Percentiles rank a stretch among this genome's conserved stretches.
Evolutionary conservation across 257 asterid species (phyloP).

Genomic region (Coffea eugenioides): DNA sequence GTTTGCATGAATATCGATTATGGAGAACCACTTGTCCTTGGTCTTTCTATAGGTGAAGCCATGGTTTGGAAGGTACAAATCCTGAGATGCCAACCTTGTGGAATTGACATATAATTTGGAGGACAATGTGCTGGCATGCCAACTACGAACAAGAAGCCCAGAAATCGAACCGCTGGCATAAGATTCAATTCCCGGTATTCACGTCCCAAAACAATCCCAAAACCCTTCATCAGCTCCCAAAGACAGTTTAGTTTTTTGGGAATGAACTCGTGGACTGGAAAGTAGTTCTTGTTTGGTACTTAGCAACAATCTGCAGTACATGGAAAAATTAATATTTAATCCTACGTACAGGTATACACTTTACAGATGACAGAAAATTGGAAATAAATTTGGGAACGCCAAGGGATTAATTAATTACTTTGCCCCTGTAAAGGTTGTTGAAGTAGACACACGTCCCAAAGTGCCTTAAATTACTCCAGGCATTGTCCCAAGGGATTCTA

Average conservation of each 20-base stretch:
- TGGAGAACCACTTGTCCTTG: not conserved
- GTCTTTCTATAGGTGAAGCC: not conserved
- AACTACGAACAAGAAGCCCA: constrained; percentile 35
- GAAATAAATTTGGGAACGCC: no score
- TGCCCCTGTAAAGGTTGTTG: constrained; percentile 17
- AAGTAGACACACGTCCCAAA: constrained; percentile 53
- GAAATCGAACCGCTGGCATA: constrained; percentile 28
- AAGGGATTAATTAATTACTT: constrained; percentile 17
- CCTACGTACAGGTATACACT: no score
- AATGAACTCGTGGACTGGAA: constrained; percentile 19
- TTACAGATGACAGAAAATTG: no score
- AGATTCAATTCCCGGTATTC: constrained; percentile 51
- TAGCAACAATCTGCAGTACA: constrained; percentile 33
- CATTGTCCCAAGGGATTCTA: constrained; percentile 46
- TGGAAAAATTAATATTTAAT: no score
- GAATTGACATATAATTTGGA: constrained; percentile 64
- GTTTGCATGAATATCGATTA: no score
- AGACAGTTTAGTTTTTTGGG: constrained; percentile 37
- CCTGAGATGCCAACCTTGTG: constrained; percentile 37
- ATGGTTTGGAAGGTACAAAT: not conserved
- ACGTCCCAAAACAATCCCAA: constrained; percentile 39
- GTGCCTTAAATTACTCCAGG: constrained; percentile 46
- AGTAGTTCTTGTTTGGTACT: constrained; percentile 42
- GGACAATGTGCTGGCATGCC: constrained; percentile 52
- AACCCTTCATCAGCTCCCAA: constrained; percentile 64